Base-by-base conservation (phyloP, 2,329 filamentous ascomycete genomes). In the Curvularia sp. region DNA sequence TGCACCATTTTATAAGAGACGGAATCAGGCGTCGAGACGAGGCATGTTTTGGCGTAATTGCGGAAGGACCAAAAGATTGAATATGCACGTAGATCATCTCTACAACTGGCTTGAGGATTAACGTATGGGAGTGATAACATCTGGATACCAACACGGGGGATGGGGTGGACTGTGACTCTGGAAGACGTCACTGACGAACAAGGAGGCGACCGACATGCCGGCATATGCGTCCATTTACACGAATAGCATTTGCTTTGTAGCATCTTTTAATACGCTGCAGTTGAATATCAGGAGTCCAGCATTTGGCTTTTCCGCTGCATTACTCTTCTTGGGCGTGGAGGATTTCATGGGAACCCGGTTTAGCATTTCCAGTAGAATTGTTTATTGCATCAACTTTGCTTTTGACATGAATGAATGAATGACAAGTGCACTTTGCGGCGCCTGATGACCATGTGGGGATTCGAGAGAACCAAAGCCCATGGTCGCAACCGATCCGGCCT, bases 281-380 rank as follows among this genome's bases (percentile, higher is more conserved):
- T 63, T 59, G 57, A 48, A 54, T 58, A 64, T 63, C 56, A 59
- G 55, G 59, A 67, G 55, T 58, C 59, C 53, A 54, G 58, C 63
- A 59, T 54, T 64, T 60, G 61, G 48, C 57, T 67, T 61, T 67
- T 62, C 55, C 63, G 67, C 65, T 67, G 52, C 55, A 58, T 50
- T 58, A 58, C 55, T 67, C 65, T 74, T 69, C 66, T 72, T 73
- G 63, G 69, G 68, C 71, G 69, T 57, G 61, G 63, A 64, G 62
- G 64, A 60, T 55, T 55, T 63, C 60, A 61, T 61, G 59, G 63
- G 66, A 59, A 53, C 59, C 64, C 64, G 57, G 59, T 50, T 69
- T 65, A 62, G 63, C 66, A 67, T 70, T 69, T 59, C 62, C 64
- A 64, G 73, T 73, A 70, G 69, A 72, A 67, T 64, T 67, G 61